Conservation (phyloP, 805 yeast species). For the Candida oleophila region DNA sequence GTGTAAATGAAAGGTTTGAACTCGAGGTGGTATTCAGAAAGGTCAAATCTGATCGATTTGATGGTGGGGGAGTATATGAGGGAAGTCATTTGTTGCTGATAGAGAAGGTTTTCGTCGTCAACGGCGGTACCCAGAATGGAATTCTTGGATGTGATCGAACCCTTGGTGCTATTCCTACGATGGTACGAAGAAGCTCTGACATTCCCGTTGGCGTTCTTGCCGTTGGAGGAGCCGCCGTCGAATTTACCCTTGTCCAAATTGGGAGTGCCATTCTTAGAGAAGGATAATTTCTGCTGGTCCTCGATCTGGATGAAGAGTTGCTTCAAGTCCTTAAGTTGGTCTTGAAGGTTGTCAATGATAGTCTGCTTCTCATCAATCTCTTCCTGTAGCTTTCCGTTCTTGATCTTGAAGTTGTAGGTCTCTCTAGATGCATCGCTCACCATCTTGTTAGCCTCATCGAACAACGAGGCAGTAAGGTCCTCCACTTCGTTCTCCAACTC, state of each 20-base stretch:
- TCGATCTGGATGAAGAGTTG: conserved; percentile 56
- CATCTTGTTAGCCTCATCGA: conserved; percentile 83
- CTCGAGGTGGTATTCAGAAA: conserved; percentile 38
- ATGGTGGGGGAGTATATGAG: conserved; percentile 33
- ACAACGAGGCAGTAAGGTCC: conserved; percentile 72
- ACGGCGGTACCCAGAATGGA: neutral
- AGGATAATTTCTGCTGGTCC: conserved; percentile 26
- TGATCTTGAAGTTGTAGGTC: conserved; percentile 55
- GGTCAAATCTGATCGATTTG: conserved; percentile 45
- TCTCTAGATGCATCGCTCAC: conserved; percentile 76
- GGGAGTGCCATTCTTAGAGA: conserved; percentile 13
- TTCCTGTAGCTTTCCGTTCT: conserved; percentile 53
- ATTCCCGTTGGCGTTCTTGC: neutral
- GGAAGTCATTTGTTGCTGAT: conserved; percentile 19
- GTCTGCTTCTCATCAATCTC: conserved; percentile 66
- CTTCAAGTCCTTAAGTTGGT: conserved; percentile 69
- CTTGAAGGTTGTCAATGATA: conserved; percentile 61
- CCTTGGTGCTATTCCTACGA: neutral
- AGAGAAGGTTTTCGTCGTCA: conserved; percentile 6
- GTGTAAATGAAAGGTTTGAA: conserved; percentile 42
- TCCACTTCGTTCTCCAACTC: conserved; percentile 72
- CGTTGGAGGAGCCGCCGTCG: neutral
- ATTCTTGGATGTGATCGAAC: neutral
- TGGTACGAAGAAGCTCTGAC: neutral
- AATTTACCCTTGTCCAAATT: conserved; percentile 5